Evolutionary conservation across 352 stramenopile species (phyloP).

Genomic region (Globisporangium mamillatum): DNA sequence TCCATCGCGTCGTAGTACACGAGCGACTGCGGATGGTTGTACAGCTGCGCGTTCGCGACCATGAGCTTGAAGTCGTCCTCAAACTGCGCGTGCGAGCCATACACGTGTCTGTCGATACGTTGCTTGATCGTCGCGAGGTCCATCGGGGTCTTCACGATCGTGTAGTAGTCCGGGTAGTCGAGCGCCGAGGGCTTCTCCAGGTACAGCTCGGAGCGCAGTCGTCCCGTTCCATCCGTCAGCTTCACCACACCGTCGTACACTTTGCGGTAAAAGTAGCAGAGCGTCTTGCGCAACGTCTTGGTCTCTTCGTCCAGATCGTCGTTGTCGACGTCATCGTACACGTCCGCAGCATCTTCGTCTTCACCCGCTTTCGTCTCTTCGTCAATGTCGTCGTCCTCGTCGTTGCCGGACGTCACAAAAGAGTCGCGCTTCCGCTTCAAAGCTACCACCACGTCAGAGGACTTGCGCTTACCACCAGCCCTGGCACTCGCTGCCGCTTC

Average conservation of each 20-base stretch:
- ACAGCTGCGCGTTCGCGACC: slow-evolving; percentile 84
- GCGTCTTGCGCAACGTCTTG: slow-evolving; percentile 54
- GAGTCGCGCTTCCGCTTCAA: slow-evolving; percentile 35
- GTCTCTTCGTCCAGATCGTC: slow-evolving; percentile 36
- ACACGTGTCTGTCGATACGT: slow-evolving; percentile 69
- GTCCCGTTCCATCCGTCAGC: slow-evolving; percentile 66
- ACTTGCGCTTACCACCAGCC: slow-evolving; percentile 16
- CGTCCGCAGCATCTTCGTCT: slow-evolving; percentile 16
- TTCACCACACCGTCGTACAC: slow-evolving; percentile 83
- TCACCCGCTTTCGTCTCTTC: slow-evolving; percentile 4
- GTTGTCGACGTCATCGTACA: slow-evolving; percentile 34
- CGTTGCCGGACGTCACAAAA: not conserved
- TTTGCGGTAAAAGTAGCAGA: slow-evolving; percentile 83
- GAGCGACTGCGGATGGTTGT: slow-evolving; percentile 83
- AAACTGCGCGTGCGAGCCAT: slow-evolving; percentile 61
- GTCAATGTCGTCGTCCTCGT: slow-evolving; percentile 17
- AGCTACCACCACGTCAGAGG: slow-evolving; percentile 19
- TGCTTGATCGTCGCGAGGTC: slow-evolving; percentile 84
- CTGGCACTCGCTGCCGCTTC: not conserved
- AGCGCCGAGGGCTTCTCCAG: slow-evolving; percentile 74
- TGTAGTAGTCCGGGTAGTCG: slow-evolving; percentile 90
- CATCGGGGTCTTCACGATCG: slow-evolving; percentile 86
- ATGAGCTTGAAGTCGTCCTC: slow-evolving; percentile 85
- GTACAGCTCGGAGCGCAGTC: slow-evolving; percentile 68
- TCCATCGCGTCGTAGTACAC: slow-evolving; percentile 81